A percentile compares a stretch with the other conserved stretches of the same genome.
These are phyloP conservation scores for Dryadomyces quercus-mongolicae DNA, from an alignment of 2,329 filamentous ascomycete species.

Conservation along the genomic window DNA sequence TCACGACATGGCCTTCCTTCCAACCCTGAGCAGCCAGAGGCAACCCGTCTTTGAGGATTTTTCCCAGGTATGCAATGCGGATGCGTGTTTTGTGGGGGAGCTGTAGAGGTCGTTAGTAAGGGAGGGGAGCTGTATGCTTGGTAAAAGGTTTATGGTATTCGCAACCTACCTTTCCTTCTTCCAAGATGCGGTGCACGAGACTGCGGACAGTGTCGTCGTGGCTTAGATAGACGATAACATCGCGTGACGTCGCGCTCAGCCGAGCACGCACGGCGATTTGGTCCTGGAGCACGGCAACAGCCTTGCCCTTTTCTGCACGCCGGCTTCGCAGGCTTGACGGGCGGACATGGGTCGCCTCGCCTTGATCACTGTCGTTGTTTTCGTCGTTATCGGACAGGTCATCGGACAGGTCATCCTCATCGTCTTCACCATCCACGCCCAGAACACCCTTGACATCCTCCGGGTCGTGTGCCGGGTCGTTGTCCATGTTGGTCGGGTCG, in stretches of 20 bases:
- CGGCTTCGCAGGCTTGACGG: constrained; percentile 12
- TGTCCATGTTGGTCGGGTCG: constrained; percentile 48
- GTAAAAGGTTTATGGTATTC: not conserved
- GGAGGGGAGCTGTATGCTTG: not conserved
- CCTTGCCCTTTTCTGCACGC: constrained; percentile 43
- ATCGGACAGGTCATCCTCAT: constrained; percentile 4
- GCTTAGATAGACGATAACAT: constrained; percentile 45
- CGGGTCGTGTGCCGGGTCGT: constrained; percentile 11
- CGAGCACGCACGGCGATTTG: constrained; percentile 46
- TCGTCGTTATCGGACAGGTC: constrained; percentile 8
- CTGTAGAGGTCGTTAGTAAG: constrained; percentile 23
- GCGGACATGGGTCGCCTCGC: constrained; percentile 8
- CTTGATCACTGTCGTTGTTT: not conserved
- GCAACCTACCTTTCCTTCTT: constrained; percentile 47
- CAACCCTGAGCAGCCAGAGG: constrained; percentile 61
- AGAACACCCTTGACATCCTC: constrained; percentile 17
- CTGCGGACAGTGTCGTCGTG: constrained; percentile 52
- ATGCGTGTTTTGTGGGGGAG: constrained; percentile 47
- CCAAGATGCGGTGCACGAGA: constrained; percentile 49
- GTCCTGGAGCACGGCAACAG: constrained; percentile 23
- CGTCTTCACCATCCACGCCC: constrained; percentile 12
- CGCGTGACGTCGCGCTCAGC: constrained; percentile 54
- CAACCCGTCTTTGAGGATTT: constrained; percentile 57
- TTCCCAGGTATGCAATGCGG: constrained; percentile 69
- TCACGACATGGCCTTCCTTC: constrained; percentile 63